A percentile compares a stretch with the other conserved stretches of the same genome.
phyloP scores from a whole-genome alignment of 768 basidiomycete species.

The Trametes maxima region DNA sequence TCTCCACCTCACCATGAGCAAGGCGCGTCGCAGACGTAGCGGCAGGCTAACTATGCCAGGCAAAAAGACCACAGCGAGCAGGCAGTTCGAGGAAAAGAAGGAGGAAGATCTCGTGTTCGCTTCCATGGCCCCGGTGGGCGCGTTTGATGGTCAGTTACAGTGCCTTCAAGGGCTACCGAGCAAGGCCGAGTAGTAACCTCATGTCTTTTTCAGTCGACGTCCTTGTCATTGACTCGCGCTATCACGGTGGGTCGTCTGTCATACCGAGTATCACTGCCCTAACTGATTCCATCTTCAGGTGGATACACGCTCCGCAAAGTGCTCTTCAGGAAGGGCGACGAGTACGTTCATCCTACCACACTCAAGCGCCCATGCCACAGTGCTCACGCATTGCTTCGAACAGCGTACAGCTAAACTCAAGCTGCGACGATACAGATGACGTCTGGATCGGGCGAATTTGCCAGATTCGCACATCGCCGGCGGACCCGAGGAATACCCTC shows the following conservation, averaged over 20 bases:
- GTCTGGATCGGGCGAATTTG: constrained; percentile 19
- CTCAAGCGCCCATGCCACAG: neutral
- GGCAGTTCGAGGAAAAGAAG: neutral
- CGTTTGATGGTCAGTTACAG: neutral
- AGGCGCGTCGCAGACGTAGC: neutral
- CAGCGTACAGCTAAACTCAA: constrained; percentile 17
- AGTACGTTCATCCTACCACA: neutral
- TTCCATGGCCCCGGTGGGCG: neutral
- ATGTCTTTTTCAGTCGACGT: neutral
- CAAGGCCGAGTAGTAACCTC: neutral
- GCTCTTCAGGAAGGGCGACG: constrained; percentile 17
- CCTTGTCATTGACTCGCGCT: neutral
- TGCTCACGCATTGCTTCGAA: neutral
- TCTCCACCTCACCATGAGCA: neutral
- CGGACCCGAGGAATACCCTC: neutral
- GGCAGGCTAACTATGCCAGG: neutral
- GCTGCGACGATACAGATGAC: constrained; percentile 8
- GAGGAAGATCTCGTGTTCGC: neutral
- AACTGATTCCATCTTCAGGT: too few relatives aligned
- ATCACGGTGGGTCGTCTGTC: neutral
- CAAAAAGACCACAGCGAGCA: neutral
- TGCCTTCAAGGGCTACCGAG: neutral
- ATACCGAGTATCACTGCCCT: too few relatives aligned
- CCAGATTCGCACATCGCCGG: constrained; percentile 4
- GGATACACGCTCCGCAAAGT: neutral